Evolutionary conservation across 257 asterid species (phyloP), one percentile per base, ranked within the genome.

Genomic region (Dorcoceras hygrometricum): DNA sequence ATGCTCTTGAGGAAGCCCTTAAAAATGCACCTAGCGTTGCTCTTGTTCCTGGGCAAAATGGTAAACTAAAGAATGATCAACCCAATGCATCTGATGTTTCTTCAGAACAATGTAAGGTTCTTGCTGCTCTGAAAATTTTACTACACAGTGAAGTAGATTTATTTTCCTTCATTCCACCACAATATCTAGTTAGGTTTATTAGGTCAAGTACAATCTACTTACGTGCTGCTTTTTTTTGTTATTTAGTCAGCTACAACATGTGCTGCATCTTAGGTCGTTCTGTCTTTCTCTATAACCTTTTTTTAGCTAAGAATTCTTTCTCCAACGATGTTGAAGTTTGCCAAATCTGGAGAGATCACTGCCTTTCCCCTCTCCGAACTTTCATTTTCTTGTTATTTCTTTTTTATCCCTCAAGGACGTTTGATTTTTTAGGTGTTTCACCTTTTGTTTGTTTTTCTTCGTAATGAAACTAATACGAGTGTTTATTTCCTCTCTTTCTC

Each of bases 1-100:
- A 67, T 73, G 98, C 98, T 67, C 98, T 94, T 69, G 99, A 94
- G 77, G 96, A 90, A 80, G 98, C 99, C 68, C 83, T 94, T 63
- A 66, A 84, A 76, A 80, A 81, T 87, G 95, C 99, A 65, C 98
- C 97, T 60, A 84, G 68, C 70, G 91, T 96, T 50, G 84, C 96
- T 69, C 77, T 63, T 72, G 90, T 76, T 32, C 57, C 73, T 74
- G 96, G 93, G 59, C 96, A 87, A 84, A 94, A 90, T 77, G 93
- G 98, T 65, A 63, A 81, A 66, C 67, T 84, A 74, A 87, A 79
- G 85, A 86, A 87, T 8, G 96, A 90, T 71, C 97, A 90, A 80
- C 31, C 64, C 63, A 86, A 78, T 74, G 79, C 79, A 63, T 65
- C 73, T 65, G 97, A 88, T 67, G 76, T 59, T 75, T 80, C 93